A percentile compares a stretch with the other conserved stretches of the same genome.
Evolutionary conservation across 768 basidiomycete species (phyloP).

Genomic region (Russula foetens): DNA sequence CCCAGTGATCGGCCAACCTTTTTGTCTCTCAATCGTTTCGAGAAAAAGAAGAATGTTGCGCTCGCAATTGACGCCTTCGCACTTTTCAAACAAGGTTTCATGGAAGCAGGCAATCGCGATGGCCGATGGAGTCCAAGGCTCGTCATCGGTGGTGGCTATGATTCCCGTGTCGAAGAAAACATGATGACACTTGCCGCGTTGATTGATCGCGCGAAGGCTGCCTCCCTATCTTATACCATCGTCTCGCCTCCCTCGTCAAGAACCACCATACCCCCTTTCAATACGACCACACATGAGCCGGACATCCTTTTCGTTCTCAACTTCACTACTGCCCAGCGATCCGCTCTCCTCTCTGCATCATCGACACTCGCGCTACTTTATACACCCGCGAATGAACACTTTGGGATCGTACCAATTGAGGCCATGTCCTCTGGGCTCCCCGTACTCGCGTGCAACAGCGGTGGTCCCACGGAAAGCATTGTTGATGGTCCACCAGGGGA

Average conservation of each 20-base stretch:
- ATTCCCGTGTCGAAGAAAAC: constrained; percentile 82
- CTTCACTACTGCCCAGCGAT: constrained; percentile 78
- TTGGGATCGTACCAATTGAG: constrained; percentile 94
- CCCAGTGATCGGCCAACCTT: constrained; percentile 60
- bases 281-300: constrained; percentile 33
- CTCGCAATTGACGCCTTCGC: constrained; percentile 80
- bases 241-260: constrained; percentile 38
- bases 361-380: constrained; percentile 76
- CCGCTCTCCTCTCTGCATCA: constrained; percentile 61
- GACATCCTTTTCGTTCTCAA: constrained; percentile 87
- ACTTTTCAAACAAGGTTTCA: constrained; percentile 32
- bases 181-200: constrained; percentile 56
- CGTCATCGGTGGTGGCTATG: constrained; percentile 88
- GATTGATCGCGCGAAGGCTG: constrained; percentile 45
- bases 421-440: constrained; percentile 90
- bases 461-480: constrained; percentile 88
- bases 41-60: constrained; percentile 85
- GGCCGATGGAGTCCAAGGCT: constrained; percentile 44
- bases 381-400: constrained; percentile 93
- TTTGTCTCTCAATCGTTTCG: constrained; percentile 89
- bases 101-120: constrained; percentile 11
- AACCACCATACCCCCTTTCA: constrained; percentile 34
- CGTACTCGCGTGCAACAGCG: constrained; percentile 78
- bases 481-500: constrained; percentile 33
- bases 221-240: constrained; percentile 51